Base-by-base conservation (phyloP, 2,329 filamentous ascomycete genomes). In the Tolypocladium album region DNA sequence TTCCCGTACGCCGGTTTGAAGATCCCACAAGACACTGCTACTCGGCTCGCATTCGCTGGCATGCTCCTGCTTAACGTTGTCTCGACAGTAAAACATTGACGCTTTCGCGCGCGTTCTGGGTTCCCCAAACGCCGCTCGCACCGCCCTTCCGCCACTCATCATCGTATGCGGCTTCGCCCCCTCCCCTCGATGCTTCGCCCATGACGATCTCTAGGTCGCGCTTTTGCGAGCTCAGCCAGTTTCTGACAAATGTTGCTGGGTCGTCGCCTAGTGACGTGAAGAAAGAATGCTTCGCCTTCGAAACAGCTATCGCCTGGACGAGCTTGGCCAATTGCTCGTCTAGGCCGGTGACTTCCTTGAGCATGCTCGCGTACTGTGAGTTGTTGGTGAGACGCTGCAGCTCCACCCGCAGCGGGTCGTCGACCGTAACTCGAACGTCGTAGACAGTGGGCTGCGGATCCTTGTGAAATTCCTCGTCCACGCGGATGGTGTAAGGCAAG, bases 181-280 rank as follows among this genome's bases (percentile, higher is more conserved):
- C 78, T 75, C 89, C 78, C 59, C 86, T 81, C 58, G 85, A 83
- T 1, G 87, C 86, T 74, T 97, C 92, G 61, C 92, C 93, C 63
- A 94, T 82, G 56, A 97, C 88, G 8, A 94, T 86, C 69, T 96
- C 92, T 42, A 97, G 79, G 71, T 97, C 93, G 56, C 92, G 82
- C 75, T 92, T 92, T 77, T 99, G 94, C 20, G 88, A 93, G 68
- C 87, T 91, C 58, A 96, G 80, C 94, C 94, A 99, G 69, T 89
- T 86, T 64, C 84, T 86, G 62, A 97, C 81, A 68, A 97, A 97
- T 15, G 82, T 85, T 20, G 89, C 88, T 0, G 94, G 94, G 66
- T 97, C 92, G 64, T 88, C 84, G 61, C 86, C 84, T 64, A 97
- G 79, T 6, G 86, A 85, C 8, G 84, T 86, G 73, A 94, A 88